Evolutionary conservation across 2,329 filamentous ascomycete genomes (phyloP).

Genomic region (Fusarium equiseti): DNA sequence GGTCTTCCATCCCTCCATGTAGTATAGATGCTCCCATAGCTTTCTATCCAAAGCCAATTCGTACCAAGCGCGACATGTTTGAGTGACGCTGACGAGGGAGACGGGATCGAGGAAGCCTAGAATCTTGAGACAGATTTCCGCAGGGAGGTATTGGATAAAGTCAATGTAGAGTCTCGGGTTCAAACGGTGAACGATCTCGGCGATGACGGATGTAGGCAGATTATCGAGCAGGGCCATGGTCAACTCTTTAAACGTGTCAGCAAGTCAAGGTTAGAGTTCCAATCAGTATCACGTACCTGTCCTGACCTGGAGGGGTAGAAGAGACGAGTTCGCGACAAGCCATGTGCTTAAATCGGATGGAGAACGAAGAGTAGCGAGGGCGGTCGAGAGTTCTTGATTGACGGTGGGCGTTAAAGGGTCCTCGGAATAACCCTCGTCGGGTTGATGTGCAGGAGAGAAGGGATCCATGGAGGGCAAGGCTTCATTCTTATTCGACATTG

Average conservation of each 20-base stretch:
- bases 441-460: slow-evolving; percentile 66
- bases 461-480: slow-evolving; percentile 56
- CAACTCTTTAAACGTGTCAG: slow-evolving; percentile 69
- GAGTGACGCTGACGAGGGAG: slow-evolving; percentile 83
- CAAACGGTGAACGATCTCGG: slow-evolving; percentile 82
- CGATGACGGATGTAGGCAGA: slow-evolving; percentile 83
- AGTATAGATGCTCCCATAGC: slow-evolving; percentile 87
- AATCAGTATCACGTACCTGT: slow-evolving; percentile 56
- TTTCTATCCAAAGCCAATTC: slow-evolving; percentile 83
- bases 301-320: slow-evolving; percentile 62
- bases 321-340: slow-evolving; percentile 63
- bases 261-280: background rate
- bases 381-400: slow-evolving; percentile 49
- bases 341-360: slow-evolving; percentile 62
- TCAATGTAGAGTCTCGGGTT: slow-evolving; percentile 92
- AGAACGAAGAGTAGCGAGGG: slow-evolving; percentile 54
- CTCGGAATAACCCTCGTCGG: slow-evolving; percentile 91
- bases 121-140: slow-evolving; percentile 91
- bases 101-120: slow-evolving; percentile 86
- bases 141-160: slow-evolving; percentile 85
- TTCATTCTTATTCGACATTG: slow-evolving; percentile 49
- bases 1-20: slow-evolving; percentile 86
- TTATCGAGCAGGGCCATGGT: slow-evolving; percentile 82
- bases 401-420: slow-evolving; percentile 68
- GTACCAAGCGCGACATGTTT: slow-evolving; percentile 85